Evolutionary conservation across 1,284 basidiomycete genomes (phyloP), one percentile per base, ranked within the genome.

Genomic region (Boletus smithii): DNA sequence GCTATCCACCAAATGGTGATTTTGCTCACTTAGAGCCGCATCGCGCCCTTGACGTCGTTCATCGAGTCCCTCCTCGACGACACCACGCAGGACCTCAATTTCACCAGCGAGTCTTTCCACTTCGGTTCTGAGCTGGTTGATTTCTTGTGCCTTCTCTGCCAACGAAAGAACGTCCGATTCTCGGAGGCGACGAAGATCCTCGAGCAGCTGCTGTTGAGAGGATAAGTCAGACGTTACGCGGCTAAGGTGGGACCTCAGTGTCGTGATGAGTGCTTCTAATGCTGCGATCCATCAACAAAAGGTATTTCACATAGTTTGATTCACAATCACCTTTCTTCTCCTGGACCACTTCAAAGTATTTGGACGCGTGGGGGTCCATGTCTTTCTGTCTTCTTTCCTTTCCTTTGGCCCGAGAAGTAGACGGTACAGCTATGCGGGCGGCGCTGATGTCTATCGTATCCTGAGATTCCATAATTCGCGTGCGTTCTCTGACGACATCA

Each of bases 11-110:
- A 26, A n/a, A 39, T 42, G 24, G 14, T 47, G 24, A 6, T 27
- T 37, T 40, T 50, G 42, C 6, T 62, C 51, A 20, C 35, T 43
- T 16, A 8, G 10, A 33, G 36, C 14, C 6, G 53, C 56, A 50
- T 72, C 69, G 44, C 69, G 62, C 8, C 61, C 63, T 40, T 62
- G 65, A 11, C 83, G 72, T 20, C 88, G 70, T 55, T 89, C 88
- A 44, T 81, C 77, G 36, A 94, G 71, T 1, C 89, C 89, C 50
- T 91, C 84, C 60, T 92, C 89, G 1, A 93, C 88, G 0, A 93
- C 84, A 0, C 81, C 83, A 16, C 85, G 75, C n/a, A 94, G 72
- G 4, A 88, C 83, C 50, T 87, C 83, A 2, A 93, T 87, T 65
- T 95, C 91, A 3, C 81, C 81, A 0, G 79, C 82, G 4, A 95